Conservation (phyloP, 768 basidiomycete genomes). For the Suillus discolor region DNA sequence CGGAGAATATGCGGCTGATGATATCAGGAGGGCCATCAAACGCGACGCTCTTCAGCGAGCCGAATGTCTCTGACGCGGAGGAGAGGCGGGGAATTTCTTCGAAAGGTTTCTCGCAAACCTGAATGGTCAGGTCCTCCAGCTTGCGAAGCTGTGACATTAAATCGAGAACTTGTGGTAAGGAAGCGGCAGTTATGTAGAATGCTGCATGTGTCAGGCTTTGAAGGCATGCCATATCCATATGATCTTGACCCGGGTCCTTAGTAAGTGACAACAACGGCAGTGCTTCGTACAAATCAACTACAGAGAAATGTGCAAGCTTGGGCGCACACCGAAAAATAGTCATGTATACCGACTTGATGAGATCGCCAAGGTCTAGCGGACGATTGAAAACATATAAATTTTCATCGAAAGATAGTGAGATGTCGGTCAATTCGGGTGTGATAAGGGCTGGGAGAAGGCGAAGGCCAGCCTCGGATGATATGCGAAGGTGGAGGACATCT, state of each 20-base stretch:
- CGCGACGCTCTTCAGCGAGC: background rate
- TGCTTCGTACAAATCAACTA: slow-evolving; percentile 1
- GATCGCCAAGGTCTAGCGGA: background rate
- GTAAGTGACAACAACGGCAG: background rate
- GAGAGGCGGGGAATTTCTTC: background rate
- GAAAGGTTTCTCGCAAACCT: background rate
- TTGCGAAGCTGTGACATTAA: background rate
- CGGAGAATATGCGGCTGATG: background rate
- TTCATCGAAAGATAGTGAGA: background rate
- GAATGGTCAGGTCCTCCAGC: slow-evolving; percentile 1
- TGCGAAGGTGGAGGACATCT: background rate
- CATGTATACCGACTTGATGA: background rate
- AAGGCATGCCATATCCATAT: background rate
- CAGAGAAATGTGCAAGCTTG: slow-evolving; percentile 4
- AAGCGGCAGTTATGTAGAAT: background rate
- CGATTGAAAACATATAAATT: background rate
- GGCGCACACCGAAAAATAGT: slow-evolving; percentile 1
- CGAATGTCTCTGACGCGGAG: background rate
- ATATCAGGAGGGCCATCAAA: background rate
- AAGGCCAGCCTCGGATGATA: slow-evolving; percentile 5
- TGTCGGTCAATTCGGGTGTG: slow-evolving; percentile 2
- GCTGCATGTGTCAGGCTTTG: background rate
- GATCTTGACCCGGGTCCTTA: background rate
- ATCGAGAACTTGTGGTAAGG: slow-evolving; percentile 2
- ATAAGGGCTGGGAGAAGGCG: slow-evolving; percentile 3